Percentiles rank a stretch among this genome's conserved stretches.
Conservation (phyloP, 2,329 filamentous ascomycete species). For the Decorospora gaudefroyi region DNA sequence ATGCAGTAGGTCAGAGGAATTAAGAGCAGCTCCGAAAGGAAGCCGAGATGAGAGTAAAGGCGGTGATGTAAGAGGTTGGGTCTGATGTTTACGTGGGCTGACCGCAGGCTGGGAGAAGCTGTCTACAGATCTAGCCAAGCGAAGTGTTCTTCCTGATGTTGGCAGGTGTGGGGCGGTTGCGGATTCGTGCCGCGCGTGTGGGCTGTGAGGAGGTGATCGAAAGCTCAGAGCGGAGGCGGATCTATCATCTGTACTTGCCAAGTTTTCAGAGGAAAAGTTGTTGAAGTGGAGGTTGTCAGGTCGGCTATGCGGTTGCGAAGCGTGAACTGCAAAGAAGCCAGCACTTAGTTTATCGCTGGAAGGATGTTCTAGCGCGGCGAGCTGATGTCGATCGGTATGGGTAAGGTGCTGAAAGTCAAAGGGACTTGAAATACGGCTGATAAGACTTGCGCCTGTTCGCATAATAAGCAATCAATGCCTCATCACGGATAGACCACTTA, state of each 20-base stretch:
- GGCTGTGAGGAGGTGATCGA: conserved; percentile 34
- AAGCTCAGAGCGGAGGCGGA: conserved; percentile 24
- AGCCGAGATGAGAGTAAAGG: conserved; percentile 47
- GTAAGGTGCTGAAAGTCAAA: conserved; percentile 68
- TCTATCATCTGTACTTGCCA: conserved; percentile 20
- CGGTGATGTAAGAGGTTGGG: conserved; percentile 49
- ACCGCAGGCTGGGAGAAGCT: conserved; percentile 61
- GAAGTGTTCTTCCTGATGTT: conserved; percentile 26
- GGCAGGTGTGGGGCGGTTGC: conserved; percentile 16
- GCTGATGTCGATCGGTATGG: conserved; percentile 61
- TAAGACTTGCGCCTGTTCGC: conserved; percentile 31
- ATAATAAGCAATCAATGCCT: conserved; percentile 12
- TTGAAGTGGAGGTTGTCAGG: conserved; percentile 52
- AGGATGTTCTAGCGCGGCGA: conserved; percentile 57
- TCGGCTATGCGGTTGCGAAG: conserved; percentile 56
- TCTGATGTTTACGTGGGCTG: conserved; percentile 46
- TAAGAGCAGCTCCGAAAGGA: conserved; percentile 26
- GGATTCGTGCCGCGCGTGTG: conserved; percentile 17
- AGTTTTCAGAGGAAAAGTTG: conserved; percentile 36
- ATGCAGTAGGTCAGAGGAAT: conserved; percentile 23
- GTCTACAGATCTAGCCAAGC: conserved; percentile 50
- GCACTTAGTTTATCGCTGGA: conserved; percentile 43
- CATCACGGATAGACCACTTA: conserved; percentile 24
- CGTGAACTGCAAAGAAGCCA: conserved; percentile 59
- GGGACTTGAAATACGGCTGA: conserved; percentile 60